Evolutionary conservation across 331 rosid species (phyloP), one percentile per base, ranked within the genome.

Genomic region (Dryas integrifolia): DNA sequence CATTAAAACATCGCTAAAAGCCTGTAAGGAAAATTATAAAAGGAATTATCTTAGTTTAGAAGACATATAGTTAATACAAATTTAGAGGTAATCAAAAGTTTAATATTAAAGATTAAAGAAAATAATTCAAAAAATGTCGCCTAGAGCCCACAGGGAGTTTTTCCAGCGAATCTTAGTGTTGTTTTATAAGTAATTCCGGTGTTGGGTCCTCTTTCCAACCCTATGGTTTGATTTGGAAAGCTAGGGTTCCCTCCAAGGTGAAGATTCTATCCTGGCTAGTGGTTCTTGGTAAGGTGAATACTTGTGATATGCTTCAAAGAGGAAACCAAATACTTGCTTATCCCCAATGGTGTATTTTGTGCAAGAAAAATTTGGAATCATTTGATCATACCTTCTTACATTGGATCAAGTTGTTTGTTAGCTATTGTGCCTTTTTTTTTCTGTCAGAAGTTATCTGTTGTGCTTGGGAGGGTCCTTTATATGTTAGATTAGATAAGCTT

Each of bases 1-100:
- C 89, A 83, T 74, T 69, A 93, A 81, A 53, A 81, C 90, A 77
- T 76, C 85, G 48, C 68, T 79, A 77, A 93, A 91, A 65, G 82
- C 92, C 98, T 93, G 94, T 78, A 39, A 65, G 51, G 47, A 72
- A 35, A 26, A 70, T 43, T 24, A 72, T 39, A 77, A 15, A 76
- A 72, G 21, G 46, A 61, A 73, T 14, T 13, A 48, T 67, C 44
- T 26, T 30, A 10, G 14, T 13, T 48, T 7, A 39, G 5, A 21
- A 51, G 15, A 69, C 18, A 9, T n/a, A 52, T 7, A 26, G 12
- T 38, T 9, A 6, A 35, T 14, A 62, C 39, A 14, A 41, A 40
- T 40, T 62, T 41, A 8, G 7, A 62, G 0, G 39, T n/a, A n/a
- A 49, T 35, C 2, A 67, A 6, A 24, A 24, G 21, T 5, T 48